Conservation (phyloP, 169 alveolate species). For the Theileria orientalis region DNA sequence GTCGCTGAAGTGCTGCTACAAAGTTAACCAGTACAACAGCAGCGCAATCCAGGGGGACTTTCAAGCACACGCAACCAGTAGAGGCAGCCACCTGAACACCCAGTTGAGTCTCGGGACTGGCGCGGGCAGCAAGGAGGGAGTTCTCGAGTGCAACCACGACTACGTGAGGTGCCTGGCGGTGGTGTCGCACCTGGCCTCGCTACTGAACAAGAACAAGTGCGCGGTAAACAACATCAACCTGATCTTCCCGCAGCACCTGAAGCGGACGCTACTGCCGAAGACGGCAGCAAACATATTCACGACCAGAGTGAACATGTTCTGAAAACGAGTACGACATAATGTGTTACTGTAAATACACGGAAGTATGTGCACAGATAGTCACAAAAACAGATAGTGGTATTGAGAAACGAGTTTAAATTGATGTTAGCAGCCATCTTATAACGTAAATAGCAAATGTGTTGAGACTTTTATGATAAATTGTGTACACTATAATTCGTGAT, state of each 20-base stretch:
- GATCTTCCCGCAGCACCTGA: conserved; percentile 42
- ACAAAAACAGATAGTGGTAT: neutral
- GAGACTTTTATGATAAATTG: too few relatives aligned
- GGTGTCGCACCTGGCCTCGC: conserved; percentile 43
- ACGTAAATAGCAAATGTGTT: too few relatives aligned
- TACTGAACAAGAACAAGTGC: conserved; percentile 11
- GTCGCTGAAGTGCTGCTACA: conserved; percentile 47
- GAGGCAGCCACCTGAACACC: neutral
- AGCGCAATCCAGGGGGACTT: neutral
- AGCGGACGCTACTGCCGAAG: conserved; percentile 27
- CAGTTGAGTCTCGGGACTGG: neutral
- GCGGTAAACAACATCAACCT: conserved; percentile 42
- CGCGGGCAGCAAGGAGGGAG: neutral
- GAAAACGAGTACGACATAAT: too few relatives aligned
- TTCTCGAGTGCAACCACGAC: conserved; percentile 22
- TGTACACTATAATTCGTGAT: too few relatives aligned
- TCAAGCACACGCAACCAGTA: neutral
- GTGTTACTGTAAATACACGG: too few relatives aligned
- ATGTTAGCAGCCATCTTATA: too few relatives aligned
- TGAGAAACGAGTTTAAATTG: too few relatives aligned
- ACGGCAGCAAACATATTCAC: conserved; percentile 27
- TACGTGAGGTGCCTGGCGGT: conserved; percentile 60
- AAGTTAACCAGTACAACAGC: conserved; percentile 11
- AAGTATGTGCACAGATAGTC: too few relatives aligned
- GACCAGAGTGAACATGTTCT: conserved; percentile 38